A percentile compares a stretch with the other conserved stretches of the same genome.
Evolutionary conservation across 345 rosid genomes (phyloP).

Genomic region (Raphanus sativus): DNA sequence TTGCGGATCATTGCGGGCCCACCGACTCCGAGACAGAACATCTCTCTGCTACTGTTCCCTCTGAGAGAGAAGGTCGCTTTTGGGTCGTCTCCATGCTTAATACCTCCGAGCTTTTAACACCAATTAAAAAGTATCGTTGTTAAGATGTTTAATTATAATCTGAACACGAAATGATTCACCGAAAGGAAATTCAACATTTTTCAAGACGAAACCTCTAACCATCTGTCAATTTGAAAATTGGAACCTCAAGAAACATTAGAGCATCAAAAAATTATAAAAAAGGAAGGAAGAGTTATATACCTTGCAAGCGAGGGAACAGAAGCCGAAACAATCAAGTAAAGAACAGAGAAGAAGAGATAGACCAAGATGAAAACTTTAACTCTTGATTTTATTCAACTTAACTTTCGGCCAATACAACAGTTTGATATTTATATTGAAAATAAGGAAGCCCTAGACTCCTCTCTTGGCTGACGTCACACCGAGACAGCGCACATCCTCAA

Average conservation of each 20-base stretch:
- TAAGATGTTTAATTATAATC: background rate
- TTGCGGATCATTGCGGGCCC: constrained; percentile 44
- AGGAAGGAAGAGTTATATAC: constrained; percentile 17
- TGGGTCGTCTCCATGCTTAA: constrained; percentile 52
- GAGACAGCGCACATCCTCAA: no score
- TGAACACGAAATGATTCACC: background rate
- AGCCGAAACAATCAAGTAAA: no score
- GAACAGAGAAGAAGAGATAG: no score
- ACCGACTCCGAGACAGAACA: constrained; percentile 35
- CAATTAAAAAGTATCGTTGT: background rate
- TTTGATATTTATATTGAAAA: no score
- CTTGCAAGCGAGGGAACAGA: no score
- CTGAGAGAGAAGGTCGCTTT: constrained; percentile 50
- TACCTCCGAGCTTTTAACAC: constrained; percentile 52
- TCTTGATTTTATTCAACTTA: no score
- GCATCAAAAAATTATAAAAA: background rate
- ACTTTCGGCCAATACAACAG: no score
- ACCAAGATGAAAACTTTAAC: no score
- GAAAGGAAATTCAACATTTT: background rate
- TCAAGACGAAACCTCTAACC: background rate
- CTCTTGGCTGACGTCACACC: no score
- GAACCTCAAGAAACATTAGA: background rate
- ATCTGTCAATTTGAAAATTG: background rate
- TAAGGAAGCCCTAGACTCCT: no score
- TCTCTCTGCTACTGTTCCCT: constrained; percentile 40